Conservation (phyloP, 345 rosid species). For the Eucalyptus viminalis region DNA sequence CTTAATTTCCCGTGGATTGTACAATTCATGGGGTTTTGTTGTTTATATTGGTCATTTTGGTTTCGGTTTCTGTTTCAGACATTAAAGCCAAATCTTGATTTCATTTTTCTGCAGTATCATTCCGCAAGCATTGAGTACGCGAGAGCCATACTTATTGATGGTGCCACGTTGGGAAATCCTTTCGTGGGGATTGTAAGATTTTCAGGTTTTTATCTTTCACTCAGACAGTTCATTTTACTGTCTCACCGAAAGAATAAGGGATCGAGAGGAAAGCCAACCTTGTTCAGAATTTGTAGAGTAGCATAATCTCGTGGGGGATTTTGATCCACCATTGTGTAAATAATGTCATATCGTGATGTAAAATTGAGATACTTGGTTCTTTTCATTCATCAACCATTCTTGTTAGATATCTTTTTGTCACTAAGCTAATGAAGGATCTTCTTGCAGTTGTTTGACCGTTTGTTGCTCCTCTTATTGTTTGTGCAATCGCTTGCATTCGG, state of each 20-base stretch:
- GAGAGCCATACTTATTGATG: background rate
- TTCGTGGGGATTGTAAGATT: background rate
- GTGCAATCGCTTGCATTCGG: background rate
- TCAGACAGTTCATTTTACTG: background rate
- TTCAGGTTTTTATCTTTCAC: background rate
- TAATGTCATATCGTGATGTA: conserved; percentile 13
- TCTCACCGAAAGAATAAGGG: background rate
- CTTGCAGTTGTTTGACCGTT: background rate
- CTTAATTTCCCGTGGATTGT: background rate
- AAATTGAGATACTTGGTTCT: conserved; percentile 11
- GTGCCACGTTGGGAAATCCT: background rate
- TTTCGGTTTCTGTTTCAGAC: background rate
- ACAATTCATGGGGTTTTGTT: background rate
- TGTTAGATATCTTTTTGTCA: background rate
- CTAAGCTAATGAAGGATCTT: background rate
- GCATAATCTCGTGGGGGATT: conserved; percentile 10
- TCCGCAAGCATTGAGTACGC: background rate
- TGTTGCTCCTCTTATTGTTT: background rate
- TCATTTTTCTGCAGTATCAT: background rate
- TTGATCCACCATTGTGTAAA: background rate
- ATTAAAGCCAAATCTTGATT: background rate
- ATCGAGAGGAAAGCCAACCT: background rate
- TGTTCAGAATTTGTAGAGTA: background rate
- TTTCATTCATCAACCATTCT: conserved; percentile 15
- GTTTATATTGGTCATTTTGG: background rate